phyloP scores from a whole-genome alignment of 2,329 filamentous ascomycete genomes.

The Cryphonectria naterciae region DNA sequence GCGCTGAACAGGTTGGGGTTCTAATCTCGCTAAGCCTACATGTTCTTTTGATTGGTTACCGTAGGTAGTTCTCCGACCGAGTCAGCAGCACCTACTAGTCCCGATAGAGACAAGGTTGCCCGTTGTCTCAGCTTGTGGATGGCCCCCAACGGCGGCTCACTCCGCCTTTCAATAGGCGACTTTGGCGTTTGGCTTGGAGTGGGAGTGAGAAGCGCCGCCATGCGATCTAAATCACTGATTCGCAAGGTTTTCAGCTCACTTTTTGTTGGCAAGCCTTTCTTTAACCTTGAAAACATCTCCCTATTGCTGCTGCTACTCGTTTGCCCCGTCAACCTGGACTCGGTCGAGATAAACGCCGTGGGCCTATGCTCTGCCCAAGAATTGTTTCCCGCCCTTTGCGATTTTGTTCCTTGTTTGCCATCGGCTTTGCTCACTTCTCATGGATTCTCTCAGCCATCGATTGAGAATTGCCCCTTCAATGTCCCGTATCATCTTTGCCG shows the following conservation, averaged over 20 bases:
- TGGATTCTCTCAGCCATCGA: neutral
- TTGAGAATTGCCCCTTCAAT: neutral
- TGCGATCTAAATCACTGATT: neutral
- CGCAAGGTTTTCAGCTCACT: neutral
- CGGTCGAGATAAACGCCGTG: too few relatives aligned
- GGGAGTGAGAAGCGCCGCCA: too few relatives aligned
- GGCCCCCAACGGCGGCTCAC: neutral
- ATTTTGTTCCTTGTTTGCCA: too few relatives aligned
- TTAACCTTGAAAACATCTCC: neutral
- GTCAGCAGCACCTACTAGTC: neutral
- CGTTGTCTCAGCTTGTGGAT: neutral
- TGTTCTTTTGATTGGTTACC: neutral
- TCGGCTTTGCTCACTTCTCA: neutral
- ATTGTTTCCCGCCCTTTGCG: too few relatives aligned
- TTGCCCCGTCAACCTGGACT: neutral
- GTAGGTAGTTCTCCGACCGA: too few relatives aligned
- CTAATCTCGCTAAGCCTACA: neutral
- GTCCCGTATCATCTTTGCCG: conserved; percentile 10
- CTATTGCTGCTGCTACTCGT: neutral
- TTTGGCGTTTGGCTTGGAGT: neutral
- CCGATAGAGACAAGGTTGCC: neutral
- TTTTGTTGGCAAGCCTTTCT: neutral
- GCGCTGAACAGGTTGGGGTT: neutral
- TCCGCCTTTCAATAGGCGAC: neutral
- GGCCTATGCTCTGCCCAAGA: too few relatives aligned